Base-by-base conservation (phyloP, 2,329 filamentous ascomycete genomes). In the Aspergillus glaucus region DNA sequence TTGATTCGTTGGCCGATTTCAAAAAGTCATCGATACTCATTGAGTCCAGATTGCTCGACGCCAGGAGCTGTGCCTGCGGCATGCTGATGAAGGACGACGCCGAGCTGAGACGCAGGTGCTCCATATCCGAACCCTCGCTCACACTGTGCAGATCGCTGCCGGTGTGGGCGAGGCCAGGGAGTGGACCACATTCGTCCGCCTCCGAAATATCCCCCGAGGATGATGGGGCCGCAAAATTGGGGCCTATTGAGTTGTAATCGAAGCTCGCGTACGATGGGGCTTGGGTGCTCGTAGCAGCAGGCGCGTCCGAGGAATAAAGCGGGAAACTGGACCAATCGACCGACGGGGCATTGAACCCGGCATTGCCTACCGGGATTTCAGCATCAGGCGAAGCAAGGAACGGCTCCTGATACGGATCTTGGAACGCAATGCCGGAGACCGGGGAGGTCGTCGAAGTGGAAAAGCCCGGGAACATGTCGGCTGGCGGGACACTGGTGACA, bases 131-230 rank as follows among this genome's bases (percentile, higher is more conserved):
- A 14, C 60, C 57, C 53, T 74, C 70, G 51, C 70, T 73, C 39
- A 65, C 60, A 49, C 69, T 73, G 59, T 64, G 66, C 46, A 67
- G 55, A 51, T 70, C 62, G 54, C 59, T 57, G 41, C 56, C 56
- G 41, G 58, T 48, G 32, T 56, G 53, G 19, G 57, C 62, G 26
- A 67, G 50, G 19, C 57, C 63, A 14, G 62, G 63, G 44, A 67
- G 60, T 6, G 64, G 60, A 14, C 62, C 62, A 45, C 67, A 72
- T 41, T 77, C 75, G 26, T 75, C 74, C 10, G 69, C 64, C 53
- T 77, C 75, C 3, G 75, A 76, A 17, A 71, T 62, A 43, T 76
- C 74, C n/a, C 72, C 74, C 4, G 74, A 76, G 3, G 75, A 76
- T 7, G 73, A 75, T 9, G 67, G 71, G 1, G 71, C 64, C 10